A percentile compares a stretch with the other conserved stretches of the same genome.
phyloP scores from a whole-genome alignment of 2,329 filamentous ascomycete genomes.

The Fusarium zealandicum region DNA sequence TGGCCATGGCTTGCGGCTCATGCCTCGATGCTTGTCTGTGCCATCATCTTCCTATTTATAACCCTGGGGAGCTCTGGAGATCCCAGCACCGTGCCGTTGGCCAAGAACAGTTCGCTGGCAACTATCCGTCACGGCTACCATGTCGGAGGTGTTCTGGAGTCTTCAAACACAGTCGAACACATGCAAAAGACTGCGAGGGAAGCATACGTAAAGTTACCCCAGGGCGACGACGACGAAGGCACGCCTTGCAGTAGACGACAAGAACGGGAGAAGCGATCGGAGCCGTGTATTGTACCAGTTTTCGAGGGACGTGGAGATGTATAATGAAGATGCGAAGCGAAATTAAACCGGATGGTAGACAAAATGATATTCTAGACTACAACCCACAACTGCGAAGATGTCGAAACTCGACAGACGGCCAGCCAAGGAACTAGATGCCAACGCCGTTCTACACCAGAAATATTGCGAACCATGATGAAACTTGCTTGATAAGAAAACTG shows the following conservation, averaged over 20 bases:
- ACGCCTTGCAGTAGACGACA: too few relatives aligned
- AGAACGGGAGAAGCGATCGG: too few relatives aligned
- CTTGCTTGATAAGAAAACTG: conserved; percentile 2
- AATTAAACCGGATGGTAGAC: too few relatives aligned
- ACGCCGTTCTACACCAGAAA: background rate
- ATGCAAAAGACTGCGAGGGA: conserved; percentile 9
- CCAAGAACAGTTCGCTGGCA: conserved; percentile 3
- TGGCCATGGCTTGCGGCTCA: conserved; percentile 15
- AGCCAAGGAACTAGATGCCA: too few relatives aligned
- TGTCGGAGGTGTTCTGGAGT: conserved; percentile 1
- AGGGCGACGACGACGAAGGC: too few relatives aligned
- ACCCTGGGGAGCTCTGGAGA: too few relatives aligned
- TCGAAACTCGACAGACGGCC: background rate
- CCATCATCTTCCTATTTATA: conserved; percentile 1
- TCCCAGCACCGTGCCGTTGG: background rate
- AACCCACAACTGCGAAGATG: too few relatives aligned
- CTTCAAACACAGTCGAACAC: conserved; percentile 3
- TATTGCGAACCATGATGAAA: conserved; percentile 25
- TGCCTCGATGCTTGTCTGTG: background rate
- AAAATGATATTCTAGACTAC: too few relatives aligned
- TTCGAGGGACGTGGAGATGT: too few relatives aligned
- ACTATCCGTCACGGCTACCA: conserved; percentile 10
- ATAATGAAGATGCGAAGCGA: too few relatives aligned
- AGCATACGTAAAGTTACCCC: background rate
- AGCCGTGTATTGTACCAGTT: too few relatives aligned